phyloP scores from a whole-genome alignment of 768 basidiomycete genomes.

The Floccularia luteovirens region DNA sequence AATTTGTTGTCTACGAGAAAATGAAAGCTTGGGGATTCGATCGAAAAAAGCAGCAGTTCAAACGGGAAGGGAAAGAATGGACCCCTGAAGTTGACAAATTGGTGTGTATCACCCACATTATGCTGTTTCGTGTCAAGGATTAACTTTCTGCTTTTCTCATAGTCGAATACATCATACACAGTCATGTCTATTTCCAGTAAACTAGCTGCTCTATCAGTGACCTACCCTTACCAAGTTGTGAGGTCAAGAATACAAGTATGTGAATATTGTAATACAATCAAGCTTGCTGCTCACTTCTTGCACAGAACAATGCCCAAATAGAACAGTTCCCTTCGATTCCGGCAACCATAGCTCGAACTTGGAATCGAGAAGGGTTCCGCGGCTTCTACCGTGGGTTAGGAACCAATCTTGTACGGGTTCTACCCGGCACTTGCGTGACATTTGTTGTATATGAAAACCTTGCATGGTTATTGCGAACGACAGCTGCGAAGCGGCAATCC shows the following conservation, averaged over 20 bases:
- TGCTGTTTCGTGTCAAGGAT: slow-evolving; percentile 1
- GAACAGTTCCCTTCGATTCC: slow-evolving; percentile 80
- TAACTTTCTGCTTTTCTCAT: slow-evolving; percentile 4
- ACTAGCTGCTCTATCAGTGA: slow-evolving; percentile 70
- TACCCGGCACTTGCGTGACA: slow-evolving; percentile 96
- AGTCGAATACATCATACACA: slow-evolving; percentile 92
- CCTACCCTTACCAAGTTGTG: slow-evolving; percentile 97
- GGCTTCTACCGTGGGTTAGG: slow-evolving; percentile 96
- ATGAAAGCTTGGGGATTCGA: slow-evolving; percentile 90
- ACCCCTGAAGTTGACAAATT: slow-evolving; percentile 76
- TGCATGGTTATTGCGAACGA: slow-evolving; percentile 71
- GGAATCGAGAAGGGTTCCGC: slow-evolving; percentile 65
- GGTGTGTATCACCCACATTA: slow-evolving; percentile 36
- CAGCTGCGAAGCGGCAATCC: slow-evolving; percentile 51
- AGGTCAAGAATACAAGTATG: slow-evolving; percentile 87
- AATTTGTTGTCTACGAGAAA: slow-evolving; percentile 95
- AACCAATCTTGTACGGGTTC: slow-evolving; percentile 88
- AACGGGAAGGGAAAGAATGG: slow-evolving; percentile 56
- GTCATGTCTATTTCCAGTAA: slow-evolving; percentile 91
- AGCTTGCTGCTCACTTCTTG: neutral
- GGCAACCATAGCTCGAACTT: slow-evolving; percentile 73
- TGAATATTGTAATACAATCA: neutral
- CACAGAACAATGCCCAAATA: slow-evolving; percentile 57
- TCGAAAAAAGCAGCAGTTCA: slow-evolving; percentile 58
- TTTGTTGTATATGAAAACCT: slow-evolving; percentile 96